phyloP scores from a whole-genome alignment of 2,329 filamentous ascomycete genomes.

The Colletotrichum lindemuthianum region DNA sequence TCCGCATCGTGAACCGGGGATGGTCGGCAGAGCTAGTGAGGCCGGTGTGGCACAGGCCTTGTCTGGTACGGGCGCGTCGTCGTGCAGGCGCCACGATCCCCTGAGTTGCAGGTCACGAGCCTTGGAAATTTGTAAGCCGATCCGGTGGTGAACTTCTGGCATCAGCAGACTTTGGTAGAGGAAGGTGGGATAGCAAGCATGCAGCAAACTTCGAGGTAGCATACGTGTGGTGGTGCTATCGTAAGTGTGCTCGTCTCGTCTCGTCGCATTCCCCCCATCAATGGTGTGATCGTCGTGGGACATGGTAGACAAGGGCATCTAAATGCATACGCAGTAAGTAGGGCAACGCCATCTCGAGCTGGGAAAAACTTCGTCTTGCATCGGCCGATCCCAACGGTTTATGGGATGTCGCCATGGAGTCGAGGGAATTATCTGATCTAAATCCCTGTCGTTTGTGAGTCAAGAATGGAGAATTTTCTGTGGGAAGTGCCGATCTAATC shows the following conservation, averaged over 20 bases:
- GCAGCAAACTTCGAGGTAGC: neutral
- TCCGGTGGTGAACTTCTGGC: neutral
- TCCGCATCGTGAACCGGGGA: constrained; percentile 18
- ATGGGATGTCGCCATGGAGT: constrained; percentile 14
- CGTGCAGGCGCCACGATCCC: neutral
- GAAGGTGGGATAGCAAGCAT: neutral
- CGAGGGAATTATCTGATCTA: constrained; percentile 32
- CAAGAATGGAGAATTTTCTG: constrained; percentile 24
- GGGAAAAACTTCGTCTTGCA: constrained; percentile 11
- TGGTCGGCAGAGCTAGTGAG: constrained; percentile 24
- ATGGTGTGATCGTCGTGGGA: neutral
- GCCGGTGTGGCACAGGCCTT: constrained; percentile 28
- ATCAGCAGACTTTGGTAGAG: neutral
- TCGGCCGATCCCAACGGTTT: constrained; percentile 24
- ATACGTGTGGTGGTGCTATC: neutral
- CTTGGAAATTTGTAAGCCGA: neutral
- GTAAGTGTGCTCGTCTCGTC: neutral
- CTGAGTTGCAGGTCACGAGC: neutral
- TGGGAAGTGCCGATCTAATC: constrained; percentile 35
- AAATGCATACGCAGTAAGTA: constrained; percentile 5
- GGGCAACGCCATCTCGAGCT: neutral
- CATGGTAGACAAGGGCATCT: constrained; percentile 6
- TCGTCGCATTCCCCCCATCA: constrained; percentile 11
- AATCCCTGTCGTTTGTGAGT: constrained; percentile 32
- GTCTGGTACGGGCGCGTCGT: constrained; percentile 4